Evolutionary conservation across 2,329 filamentous ascomycete genomes (phyloP).

Genomic region (Aspergillus vadensis): DNA sequence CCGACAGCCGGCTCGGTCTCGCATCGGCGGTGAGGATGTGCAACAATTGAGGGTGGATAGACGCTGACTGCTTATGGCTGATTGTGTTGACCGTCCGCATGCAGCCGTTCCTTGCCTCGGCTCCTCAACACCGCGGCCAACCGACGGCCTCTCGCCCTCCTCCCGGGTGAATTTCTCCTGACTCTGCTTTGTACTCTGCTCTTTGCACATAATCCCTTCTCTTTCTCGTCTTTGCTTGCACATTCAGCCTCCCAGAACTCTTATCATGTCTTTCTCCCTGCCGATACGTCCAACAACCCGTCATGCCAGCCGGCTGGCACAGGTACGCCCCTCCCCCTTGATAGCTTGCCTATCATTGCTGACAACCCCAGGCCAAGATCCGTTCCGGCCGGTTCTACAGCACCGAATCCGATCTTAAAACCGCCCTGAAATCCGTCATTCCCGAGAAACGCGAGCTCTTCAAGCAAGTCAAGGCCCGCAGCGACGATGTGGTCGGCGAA

Average conservation of each 20-base stretch:
- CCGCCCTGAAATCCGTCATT: conserved; percentile 78
- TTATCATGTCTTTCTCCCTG: conserved; percentile 28
- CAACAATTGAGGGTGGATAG: neutral
- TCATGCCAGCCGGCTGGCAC: conserved; percentile 40
- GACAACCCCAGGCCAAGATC: neutral
- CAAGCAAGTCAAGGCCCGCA: conserved; percentile 87
- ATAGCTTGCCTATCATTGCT: neutral
- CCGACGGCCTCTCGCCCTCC: conserved; percentile 1
- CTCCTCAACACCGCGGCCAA: conserved; percentile 23
- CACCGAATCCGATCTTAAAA: conserved; percentile 84
- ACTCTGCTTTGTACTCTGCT: conserved; percentile 2
- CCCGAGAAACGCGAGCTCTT: conserved; percentile 91
- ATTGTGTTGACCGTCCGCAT: conserved; percentile 21
- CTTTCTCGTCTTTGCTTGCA: conserved; percentile 13
- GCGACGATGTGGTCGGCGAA: conserved; percentile 81
- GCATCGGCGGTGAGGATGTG: conserved; percentile 1
- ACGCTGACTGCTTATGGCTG: too few relatives aligned
- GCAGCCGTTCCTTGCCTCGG: conserved; percentile 27
- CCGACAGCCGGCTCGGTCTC: neutral
- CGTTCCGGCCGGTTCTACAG: conserved; percentile 47
- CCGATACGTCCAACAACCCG: conserved; percentile 39
- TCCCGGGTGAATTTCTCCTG: neutral
- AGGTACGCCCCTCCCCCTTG: conserved; percentile 29
- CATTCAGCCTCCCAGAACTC: neutral
- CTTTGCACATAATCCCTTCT: neutral